Conservation (phyloP, 2,329 filamentous ascomycete genomes). For the Sporothrix schenckii region DNA sequence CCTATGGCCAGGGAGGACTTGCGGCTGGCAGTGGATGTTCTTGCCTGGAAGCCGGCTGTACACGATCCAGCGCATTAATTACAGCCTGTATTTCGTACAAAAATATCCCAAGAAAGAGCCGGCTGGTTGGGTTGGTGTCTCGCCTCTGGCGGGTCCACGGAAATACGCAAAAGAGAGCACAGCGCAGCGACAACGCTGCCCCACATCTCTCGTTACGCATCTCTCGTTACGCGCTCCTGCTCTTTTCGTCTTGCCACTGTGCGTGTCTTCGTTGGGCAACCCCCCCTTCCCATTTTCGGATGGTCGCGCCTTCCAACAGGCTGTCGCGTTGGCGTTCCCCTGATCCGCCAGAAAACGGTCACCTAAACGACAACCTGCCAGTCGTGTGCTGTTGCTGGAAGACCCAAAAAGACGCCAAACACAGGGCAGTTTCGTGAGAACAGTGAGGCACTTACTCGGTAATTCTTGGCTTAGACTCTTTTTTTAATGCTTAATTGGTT, state of each 20-base stretch:
- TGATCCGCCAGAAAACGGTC: not conserved
- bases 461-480: not conserved
- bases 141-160: conserved; percentile 26
- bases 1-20: too few relatives aligned
- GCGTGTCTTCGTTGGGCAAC: not conserved
- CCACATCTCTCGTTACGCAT: conserved; percentile 28
- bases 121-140: conserved; percentile 18
- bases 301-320: conserved; percentile 14
- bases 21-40: not conserved
- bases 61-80: not conserved
- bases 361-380: conserved; percentile 2
- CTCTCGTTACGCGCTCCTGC: conserved; percentile 26
- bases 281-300: conserved; percentile 24
- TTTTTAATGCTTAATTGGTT: conserved; percentile 1
- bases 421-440: not conserved
- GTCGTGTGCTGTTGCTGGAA: not conserved
- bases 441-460: conserved; percentile 13
- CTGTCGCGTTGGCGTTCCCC: conserved; percentile 8
- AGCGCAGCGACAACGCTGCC: not conserved
- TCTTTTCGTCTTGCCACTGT: conserved; percentile 24
- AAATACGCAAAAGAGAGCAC: conserved; percentile 21
- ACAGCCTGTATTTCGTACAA: not conserved
- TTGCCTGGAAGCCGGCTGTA: not conserved
- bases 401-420: not conserved
- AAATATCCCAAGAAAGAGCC: conserved; percentile 1